Percentiles rank a stretch among this genome's conserved stretches.
phyloP scores from a whole-genome alignment of 2,329 filamentous ascomycete species.

The Sporothrix euskadiensis region DNA sequence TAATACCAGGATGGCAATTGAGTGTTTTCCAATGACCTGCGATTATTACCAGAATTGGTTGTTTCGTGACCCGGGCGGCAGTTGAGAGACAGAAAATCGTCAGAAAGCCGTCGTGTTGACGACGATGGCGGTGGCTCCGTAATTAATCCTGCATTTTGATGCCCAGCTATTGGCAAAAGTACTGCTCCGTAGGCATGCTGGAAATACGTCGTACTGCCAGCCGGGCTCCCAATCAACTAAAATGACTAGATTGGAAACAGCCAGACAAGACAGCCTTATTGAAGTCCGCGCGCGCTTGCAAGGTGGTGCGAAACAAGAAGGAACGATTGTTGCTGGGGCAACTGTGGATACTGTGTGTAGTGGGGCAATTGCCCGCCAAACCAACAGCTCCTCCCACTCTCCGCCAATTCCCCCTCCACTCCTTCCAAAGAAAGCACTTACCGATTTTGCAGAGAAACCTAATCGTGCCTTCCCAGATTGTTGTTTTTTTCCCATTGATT shows the following conservation, averaged over 20 bases:
- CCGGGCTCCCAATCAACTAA: not conserved
- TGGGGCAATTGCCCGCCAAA: constrained; percentile 26
- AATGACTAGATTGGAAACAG: constrained; percentile 11
- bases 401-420: not conserved
- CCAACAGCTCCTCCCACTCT: not conserved
- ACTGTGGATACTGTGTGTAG: constrained; percentile 29
- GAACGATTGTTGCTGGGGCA: constrained; percentile 35
- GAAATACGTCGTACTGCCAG: not conserved
- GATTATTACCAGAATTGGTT: not conserved
- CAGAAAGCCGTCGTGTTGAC: not conserved
- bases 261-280: not conserved
- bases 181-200: constrained; percentile 11
- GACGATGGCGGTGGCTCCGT: not conserved
- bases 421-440: not conserved
- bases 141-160: not conserved
- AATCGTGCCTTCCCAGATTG: constrained; percentile 11
- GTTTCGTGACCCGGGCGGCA: not conserved
- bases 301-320: not conserved
- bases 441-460: constrained; percentile 29
- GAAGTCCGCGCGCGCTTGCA: not conserved
- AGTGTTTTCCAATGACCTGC: not conserved
- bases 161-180: not conserved
- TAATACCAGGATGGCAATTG: constrained; percentile 10
- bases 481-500: constrained; percentile 5
- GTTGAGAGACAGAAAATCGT: not conserved